phyloP scores from a whole-genome alignment of 2,329 filamentous ascomycete species.

The Venturia oleaginea region DNA sequence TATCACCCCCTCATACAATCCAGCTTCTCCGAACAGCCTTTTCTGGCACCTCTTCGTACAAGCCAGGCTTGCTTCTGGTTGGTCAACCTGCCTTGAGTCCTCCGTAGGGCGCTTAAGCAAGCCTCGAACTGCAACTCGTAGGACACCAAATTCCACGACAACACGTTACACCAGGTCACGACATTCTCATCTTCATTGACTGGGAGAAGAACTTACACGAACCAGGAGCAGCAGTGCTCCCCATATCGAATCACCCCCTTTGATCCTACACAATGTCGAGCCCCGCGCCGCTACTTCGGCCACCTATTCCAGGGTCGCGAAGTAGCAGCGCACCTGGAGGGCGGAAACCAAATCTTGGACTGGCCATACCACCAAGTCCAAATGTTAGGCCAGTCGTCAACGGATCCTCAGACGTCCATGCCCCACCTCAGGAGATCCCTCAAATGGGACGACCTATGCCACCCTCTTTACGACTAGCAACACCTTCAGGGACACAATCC shows the following conservation, averaged over 20 bases:
- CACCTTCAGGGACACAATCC: slow-evolving; percentile 73
- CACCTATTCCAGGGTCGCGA: slow-evolving; percentile 62
- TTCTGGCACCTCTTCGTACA: not conserved
- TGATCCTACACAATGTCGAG: slow-evolving; percentile 50
- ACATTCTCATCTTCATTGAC: not conserved
- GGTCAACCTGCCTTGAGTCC: not conserved
- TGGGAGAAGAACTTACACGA: not conserved
- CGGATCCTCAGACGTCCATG: slow-evolving; percentile 33
- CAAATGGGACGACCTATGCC: slow-evolving; percentile 49
- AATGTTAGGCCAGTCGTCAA: slow-evolving; percentile 71
- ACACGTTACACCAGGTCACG: not conserved
- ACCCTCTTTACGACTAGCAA: slow-evolving; percentile 76
- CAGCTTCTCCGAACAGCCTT: not conserved
- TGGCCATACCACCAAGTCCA: slow-evolving; percentile 83
- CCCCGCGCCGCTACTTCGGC: slow-evolving; percentile 71
- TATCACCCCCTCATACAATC: not conserved
- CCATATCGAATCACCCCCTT: not conserved
- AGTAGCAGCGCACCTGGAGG: slow-evolving; percentile 44
- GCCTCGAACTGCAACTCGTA: not conserved
- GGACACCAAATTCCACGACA: not conserved
- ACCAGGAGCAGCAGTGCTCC: not conserved
- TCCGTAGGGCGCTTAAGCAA: slow-evolving; percentile 6
- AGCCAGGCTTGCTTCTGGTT: not conserved
- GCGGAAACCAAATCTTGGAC: slow-evolving; percentile 67
- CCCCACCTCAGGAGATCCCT: slow-evolving; percentile 24